Percentiles rank a stretch among this genome's conserved stretches.
Conservation (phyloP, 1,284 basidiomycete species). For the Ceratobasidium sp. region DNA sequence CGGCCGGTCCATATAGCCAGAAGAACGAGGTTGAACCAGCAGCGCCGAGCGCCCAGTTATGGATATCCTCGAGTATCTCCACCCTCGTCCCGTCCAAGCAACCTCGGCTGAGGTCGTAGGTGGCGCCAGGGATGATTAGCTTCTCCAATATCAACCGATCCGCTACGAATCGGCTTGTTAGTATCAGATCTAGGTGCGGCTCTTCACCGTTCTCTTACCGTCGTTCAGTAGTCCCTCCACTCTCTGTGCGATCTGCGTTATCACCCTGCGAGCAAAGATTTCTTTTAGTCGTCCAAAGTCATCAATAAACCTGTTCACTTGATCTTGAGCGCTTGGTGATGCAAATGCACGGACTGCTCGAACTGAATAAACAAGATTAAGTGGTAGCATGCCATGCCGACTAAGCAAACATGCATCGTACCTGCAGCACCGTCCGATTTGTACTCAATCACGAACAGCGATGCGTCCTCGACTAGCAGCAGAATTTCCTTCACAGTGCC, state of each 20-base stretch:
- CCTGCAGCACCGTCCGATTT: slow-evolving; percentile 8
- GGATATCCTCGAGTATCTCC: neutral
- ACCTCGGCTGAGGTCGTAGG: neutral
- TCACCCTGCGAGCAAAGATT: neutral
- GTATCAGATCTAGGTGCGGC: neutral
- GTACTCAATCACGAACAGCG: slow-evolving; percentile 5
- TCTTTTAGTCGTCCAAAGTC: neutral
- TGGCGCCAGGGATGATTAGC: neutral
- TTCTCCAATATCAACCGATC: slow-evolving; percentile 7
- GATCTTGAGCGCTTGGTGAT: neutral
- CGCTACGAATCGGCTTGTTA: neutral
- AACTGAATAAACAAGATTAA: neutral
- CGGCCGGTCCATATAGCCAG: slow-evolving; percentile 18
- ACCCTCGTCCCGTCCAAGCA: slow-evolving; percentile 8
- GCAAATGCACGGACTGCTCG: slow-evolving; percentile 1
- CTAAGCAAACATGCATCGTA: neutral
- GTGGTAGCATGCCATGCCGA: neutral
- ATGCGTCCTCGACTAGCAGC: slow-evolving; percentile 15
- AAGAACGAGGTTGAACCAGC: neutral
- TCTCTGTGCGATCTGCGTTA: neutral
- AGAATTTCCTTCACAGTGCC: neutral
- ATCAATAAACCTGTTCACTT: neutral
- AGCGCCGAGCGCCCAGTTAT: neutral
- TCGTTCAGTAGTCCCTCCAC: neutral
- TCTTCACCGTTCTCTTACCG: neutral